Percentiles rank a stretch among this genome's conserved stretches.
These are phyloP conservation scores for Litsea cubeba DNA, from an alignment of 164 flowering plant genomes.

Conservation along the genomic window DNA sequence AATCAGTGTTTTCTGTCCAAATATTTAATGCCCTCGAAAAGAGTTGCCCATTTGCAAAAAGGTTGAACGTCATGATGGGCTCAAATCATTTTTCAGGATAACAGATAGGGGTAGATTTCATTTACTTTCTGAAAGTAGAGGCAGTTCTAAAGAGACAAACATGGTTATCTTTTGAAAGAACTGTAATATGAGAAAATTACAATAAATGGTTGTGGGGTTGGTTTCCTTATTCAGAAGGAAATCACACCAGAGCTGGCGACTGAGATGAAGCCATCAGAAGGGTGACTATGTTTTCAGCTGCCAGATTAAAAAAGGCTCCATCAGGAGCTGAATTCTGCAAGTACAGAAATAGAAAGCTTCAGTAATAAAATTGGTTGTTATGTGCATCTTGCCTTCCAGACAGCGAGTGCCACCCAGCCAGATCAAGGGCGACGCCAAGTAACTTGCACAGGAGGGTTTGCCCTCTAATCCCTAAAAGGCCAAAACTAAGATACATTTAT, in stretches of 20 bases:
- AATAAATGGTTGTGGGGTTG: background rate
- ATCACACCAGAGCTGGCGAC: conserved; percentile 78
- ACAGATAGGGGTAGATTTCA: background rate
- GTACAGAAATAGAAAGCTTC: too few species aligned
- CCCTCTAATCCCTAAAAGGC: conserved; percentile 86
- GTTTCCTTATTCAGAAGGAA: background rate
- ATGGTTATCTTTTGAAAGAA: too few species aligned
- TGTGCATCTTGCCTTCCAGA: conserved; percentile 77
- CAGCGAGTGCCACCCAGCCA: conserved; percentile 78
- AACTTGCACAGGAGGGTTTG: conserved; percentile 68
- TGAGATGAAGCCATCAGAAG: conserved; percentile 95
- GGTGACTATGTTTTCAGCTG: conserved; percentile 94
- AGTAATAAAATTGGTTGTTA: background rate
- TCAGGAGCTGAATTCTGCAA: too few species aligned
- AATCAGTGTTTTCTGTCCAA: too few species aligned
- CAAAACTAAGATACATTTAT: conserved; percentile 18
- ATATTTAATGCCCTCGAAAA: too few species aligned
- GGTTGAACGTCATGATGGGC: too few species aligned
- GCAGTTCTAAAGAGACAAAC: background rate
- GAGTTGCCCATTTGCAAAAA: too few species aligned
- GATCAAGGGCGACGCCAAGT: conserved; percentile 72
- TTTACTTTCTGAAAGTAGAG: background rate
- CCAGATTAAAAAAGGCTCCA: background rate
- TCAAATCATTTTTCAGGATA: too few species aligned
- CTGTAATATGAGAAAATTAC: background rate